phyloP scores from a whole-genome alignment of 352 stramenopile genomes.

The Phytophthora agathidicida region DNA sequence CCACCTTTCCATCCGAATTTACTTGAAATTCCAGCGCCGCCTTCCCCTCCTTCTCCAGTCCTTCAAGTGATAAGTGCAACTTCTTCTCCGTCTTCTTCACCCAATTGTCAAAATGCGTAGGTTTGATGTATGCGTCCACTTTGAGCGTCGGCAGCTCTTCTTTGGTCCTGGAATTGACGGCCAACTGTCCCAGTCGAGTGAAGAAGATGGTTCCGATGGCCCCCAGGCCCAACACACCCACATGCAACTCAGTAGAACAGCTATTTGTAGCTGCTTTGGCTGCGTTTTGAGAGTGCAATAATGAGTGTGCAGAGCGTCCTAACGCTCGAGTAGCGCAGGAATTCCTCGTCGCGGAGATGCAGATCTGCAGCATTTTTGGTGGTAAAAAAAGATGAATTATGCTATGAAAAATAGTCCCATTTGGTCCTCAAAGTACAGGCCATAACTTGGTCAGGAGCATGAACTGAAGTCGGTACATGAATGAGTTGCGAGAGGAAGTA shows the following conservation, averaged over 20 bases:
- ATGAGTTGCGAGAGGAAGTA: too few relatives aligned
- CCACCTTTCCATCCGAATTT: constrained; percentile 3
- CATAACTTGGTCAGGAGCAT: too few relatives aligned
- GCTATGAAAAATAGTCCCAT: too few relatives aligned
- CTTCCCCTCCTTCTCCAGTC: neutral
- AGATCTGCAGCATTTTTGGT: constrained; percentile 5
- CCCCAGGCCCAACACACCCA: constrained; percentile 72
- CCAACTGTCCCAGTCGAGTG: constrained; percentile 45
- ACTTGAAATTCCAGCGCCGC: constrained; percentile 20
- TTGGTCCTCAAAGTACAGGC: too few relatives aligned
- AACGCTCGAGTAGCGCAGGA: neutral
- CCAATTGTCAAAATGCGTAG: constrained; percentile 42
- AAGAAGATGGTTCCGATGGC: constrained; percentile 83
- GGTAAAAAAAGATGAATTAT: too few relatives aligned
- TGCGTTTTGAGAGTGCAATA: neutral
- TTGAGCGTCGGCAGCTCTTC: neutral
- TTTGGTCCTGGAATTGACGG: constrained; percentile 1
- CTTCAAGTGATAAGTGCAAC: constrained; percentile 13
- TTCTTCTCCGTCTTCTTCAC: neutral
- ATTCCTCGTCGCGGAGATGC: constrained; percentile 2
- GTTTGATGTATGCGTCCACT: constrained; percentile 65
- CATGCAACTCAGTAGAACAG: constrained; percentile 20
- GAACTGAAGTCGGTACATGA: too few relatives aligned
- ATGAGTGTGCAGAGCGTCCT: constrained; percentile 3
- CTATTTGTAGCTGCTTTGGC: neutral